Evolutionary conservation across 805 yeast genomes (phyloP), one percentile per base, ranked within the genome.

Genomic region (Yarrowia sp.): DNA sequence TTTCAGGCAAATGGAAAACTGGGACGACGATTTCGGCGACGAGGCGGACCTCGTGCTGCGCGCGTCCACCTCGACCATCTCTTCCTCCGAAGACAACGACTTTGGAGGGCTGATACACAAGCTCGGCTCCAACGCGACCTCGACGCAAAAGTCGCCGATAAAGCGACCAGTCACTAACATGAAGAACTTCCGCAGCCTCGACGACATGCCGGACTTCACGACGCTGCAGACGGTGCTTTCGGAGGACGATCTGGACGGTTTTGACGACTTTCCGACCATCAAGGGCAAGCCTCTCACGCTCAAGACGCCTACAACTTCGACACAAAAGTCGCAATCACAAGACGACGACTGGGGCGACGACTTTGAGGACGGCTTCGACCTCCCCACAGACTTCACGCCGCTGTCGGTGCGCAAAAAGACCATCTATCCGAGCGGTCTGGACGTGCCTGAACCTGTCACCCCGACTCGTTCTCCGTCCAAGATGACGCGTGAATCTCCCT

Each of bases 11-110:
- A 47, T 55, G 61, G 61, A 55, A 19, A 38, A 36, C 29, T 55
- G 61, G 61, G 61, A 55, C 61, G 47, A 55, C 29, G 61, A 55
- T n/a, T 55, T 55, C 14, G 61, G 38, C 22, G 47, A 38, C 13
- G 61, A 55, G 36, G 61, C 61, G 29, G 61, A 55, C 36, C 61
- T 38, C 36, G 61, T 55, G 27, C 29, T 55, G 3, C 35, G 61
- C 22, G 61, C 61, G 47, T 55, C 61, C 13, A 39, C 61, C n/a
- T 38, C 61, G 16, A 38, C 61, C 2, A n/a, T 39, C 12, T 55
- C 61, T 7, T 38, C 61, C 7, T 38, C 61, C 2, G 61, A 55
- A 31, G 27, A 36, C 47, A 22, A 55, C 22, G 46, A 33, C n/a
- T 51, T 51, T 24, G 58, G 42, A 0, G 42, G 58, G 6, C 58